Percentiles rank a stretch among this genome's conserved stretches.
Conservation (phyloP, 192 early-diverging fungal genomes). For the Coemansia sp. region DNA sequence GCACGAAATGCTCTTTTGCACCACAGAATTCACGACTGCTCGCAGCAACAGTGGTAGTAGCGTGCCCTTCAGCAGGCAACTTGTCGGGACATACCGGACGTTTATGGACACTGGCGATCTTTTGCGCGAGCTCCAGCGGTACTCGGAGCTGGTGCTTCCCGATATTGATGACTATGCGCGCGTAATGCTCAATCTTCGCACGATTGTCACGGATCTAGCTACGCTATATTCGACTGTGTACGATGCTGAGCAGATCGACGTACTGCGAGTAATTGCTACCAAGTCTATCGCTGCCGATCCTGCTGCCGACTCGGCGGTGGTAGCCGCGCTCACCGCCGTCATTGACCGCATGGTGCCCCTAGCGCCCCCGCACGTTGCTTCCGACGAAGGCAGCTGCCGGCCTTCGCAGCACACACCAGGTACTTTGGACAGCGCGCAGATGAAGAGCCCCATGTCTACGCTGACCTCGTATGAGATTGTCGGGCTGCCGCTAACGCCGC, state of each 20-base stretch:
- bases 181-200: conserved; percentile 13
- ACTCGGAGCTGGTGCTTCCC: conserved; percentile 48
- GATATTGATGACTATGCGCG: conserved; percentile 22
- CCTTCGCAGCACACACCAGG: conserved; percentile 5
- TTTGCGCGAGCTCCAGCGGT: conserved; percentile 53
- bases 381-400: not conserved
- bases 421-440: conserved; percentile 16
- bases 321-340: conserved; percentile 3
- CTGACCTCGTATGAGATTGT: conserved; percentile 40
- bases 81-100: conserved; percentile 40
- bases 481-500: conserved; percentile 11
- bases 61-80: conserved; percentile 29
- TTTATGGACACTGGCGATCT: conserved; percentile 52
- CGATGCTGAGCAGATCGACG: conserved; percentile 30
- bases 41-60: not conserved
- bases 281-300: conserved; percentile 5
- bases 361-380: not conserved
- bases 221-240: conserved; percentile 23
- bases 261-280: conserved; percentile 26
- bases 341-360: conserved; percentile 47
- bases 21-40: not conserved
- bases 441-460: conserved; percentile 12
- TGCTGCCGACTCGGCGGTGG: not conserved
- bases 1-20: conserved; percentile 66
- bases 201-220: conserved; percentile 28